phyloP scores from a whole-genome alignment of 2,329 filamentous ascomycete genomes.

The Colletotrichum cuscutae region DNA sequence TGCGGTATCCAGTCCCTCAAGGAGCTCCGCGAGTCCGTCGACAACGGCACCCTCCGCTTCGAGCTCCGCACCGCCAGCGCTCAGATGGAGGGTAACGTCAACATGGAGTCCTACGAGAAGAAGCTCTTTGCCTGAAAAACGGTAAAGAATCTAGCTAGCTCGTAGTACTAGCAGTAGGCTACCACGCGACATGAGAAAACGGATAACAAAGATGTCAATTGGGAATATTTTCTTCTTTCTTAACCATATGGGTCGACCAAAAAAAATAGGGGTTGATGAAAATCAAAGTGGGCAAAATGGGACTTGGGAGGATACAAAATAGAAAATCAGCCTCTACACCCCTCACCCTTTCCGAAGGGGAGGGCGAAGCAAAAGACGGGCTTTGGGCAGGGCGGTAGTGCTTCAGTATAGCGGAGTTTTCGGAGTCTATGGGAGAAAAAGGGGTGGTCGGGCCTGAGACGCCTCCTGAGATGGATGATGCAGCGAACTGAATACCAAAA shows the following conservation, averaged over 20 bases:
- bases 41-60: conserved; percentile 83
- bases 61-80: conserved; percentile 95
- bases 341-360: conserved; percentile 3
- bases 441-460: not conserved
- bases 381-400: conserved; percentile 21
- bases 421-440: conserved; percentile 16
- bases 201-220: conserved; percentile 3
- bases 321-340: not conserved
- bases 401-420: conserved; percentile 32
- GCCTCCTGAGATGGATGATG: conserved; percentile 21
- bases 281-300: not conserved
- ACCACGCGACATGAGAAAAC: conserved; percentile 21
- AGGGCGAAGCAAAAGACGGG: conserved; percentile 5
- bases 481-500: conserved; percentile 32
- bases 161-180: too few species aligned
- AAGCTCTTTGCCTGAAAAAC: conserved; percentile 87
- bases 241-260: too few species aligned
- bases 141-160: not conserved
- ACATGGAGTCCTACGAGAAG: conserved; percentile 99
- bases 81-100: conserved; percentile 95
- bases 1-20: conserved; percentile 85
- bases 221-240: not conserved
- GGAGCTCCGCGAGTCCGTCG: conserved; percentile 80
- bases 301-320: conserved; percentile 1
- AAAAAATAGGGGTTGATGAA: conserved; percentile 3